Percentiles rank a stretch among this genome's conserved stretches.
These are phyloP conservation scores for Monilinia laxa DNA, from an alignment of 2,329 filamentous ascomycete genomes.

Conservation along the genomic window DNA sequence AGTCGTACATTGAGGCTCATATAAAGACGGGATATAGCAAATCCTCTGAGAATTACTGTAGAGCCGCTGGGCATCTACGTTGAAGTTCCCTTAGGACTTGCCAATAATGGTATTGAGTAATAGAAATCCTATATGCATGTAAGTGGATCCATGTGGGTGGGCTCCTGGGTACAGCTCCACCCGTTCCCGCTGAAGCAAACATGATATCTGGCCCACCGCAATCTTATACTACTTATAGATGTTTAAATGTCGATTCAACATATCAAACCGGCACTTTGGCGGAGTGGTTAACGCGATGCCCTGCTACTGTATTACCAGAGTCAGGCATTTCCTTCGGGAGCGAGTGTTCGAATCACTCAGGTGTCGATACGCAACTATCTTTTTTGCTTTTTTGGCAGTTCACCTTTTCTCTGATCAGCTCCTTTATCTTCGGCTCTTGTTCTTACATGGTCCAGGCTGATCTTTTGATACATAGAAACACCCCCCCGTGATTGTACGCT, in stretches of 20 bases:
- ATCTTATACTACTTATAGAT: neutral
- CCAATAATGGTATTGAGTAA: neutral
- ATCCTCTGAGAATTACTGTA: neutral
- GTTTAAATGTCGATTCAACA: accelerated
- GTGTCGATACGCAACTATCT: neutral
- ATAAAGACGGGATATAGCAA: neutral
- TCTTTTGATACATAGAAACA: neutral
- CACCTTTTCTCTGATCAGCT: neutral
- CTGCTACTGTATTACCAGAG: constrained; percentile 5
- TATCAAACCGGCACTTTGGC: constrained; percentile 7
- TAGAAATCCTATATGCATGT: constrained; percentile 2
- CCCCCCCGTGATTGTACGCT: neutral
- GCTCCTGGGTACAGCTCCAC: constrained; percentile 11
- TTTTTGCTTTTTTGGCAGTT: neutral
- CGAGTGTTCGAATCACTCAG: constrained; percentile 24
- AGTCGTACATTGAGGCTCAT: constrained; percentile 8
- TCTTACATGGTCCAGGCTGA: neutral
- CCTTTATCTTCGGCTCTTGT: neutral
- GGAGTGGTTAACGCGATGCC: constrained; percentile 24
- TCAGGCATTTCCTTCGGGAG: constrained; percentile 23
- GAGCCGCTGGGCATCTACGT: neutral
- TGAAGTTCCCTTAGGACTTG: neutral
- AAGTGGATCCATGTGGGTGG: constrained; percentile 14
- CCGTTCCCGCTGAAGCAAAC: neutral
- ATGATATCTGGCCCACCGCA: neutral